Conservation (phyloP, 2,329 filamentous ascomycete species). For the Penicillium sp. region DNA sequence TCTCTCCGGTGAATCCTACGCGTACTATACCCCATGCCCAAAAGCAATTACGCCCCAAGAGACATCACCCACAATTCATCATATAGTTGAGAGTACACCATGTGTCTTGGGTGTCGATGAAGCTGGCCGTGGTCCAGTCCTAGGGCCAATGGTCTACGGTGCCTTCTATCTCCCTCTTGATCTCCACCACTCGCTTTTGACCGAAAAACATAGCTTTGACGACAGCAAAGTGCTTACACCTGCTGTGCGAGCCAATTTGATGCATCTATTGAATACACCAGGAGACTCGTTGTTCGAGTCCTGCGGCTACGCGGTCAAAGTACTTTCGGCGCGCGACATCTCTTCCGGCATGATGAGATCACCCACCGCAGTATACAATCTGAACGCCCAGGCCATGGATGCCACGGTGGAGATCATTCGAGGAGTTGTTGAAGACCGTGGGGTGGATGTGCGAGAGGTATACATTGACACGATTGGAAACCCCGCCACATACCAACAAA, state of each 20-base stretch:
- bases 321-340: constrained; percentile 83
- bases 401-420: constrained; percentile 81
- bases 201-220: constrained; percentile 80
- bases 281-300: constrained; percentile 57
- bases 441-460: constrained; percentile 82
- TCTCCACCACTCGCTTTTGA: constrained; percentile 69
- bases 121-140: constrained; percentile 88
- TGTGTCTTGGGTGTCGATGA: constrained; percentile 90
- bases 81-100: constrained; percentile 49
- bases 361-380: constrained; percentile 66
- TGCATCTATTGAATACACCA: constrained; percentile 68
- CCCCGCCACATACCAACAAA: constrained; percentile 78
- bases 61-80: constrained; percentile 25
- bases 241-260: constrained; percentile 70
- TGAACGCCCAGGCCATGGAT: constrained; percentile 95
- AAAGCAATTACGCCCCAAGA: constrained; percentile 54
- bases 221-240: constrained; percentile 91
- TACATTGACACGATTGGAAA: constrained; percentile 94
- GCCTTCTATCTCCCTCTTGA: constrained; percentile 70
- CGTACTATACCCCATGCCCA: constrained; percentile 70
- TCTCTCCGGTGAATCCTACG: constrained; percentile 66
- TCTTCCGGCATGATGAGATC: constrained; percentile 71
- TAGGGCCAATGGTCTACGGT: constrained; percentile 71
- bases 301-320: constrained; percentile 81
- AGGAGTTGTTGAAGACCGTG: constrained; percentile 66